phyloP scores from a whole-genome alignment of 2,329 filamentous ascomycete genomes.

The Ilyonectria destructans region DNA sequence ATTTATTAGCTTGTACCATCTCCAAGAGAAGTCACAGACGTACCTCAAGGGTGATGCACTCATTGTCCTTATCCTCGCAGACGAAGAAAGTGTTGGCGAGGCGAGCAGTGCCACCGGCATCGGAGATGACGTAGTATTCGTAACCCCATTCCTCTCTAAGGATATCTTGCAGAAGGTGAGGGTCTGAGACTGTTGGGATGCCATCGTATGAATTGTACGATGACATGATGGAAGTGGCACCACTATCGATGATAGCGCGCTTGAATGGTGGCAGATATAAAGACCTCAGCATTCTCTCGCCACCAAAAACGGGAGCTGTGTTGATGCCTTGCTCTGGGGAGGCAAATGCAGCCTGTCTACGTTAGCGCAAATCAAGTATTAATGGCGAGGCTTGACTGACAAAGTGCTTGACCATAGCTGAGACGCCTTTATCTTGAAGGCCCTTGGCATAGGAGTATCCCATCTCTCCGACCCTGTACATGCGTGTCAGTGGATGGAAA shows the following conservation, averaged over 20 bases:
- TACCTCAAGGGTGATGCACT: conserved; percentile 74
- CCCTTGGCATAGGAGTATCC: conserved; percentile 72
- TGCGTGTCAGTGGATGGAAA: conserved; percentile 26
- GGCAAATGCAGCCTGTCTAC: conserved; percentile 70
- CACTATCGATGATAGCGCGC: conserved; percentile 79
- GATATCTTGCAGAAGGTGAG: conserved; percentile 78
- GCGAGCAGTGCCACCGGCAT: conserved; percentile 81
- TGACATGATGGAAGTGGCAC: conserved; percentile 80
- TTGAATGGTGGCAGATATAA: conserved; percentile 76
- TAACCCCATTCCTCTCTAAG: conserved; percentile 82
- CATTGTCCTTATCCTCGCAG: conserved; percentile 74
- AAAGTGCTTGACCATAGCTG: conserved; percentile 84
- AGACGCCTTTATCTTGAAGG: conserved; percentile 76
- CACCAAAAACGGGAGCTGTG: conserved; percentile 71
- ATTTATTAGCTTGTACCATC: conserved; percentile 10
- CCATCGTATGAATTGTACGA: conserved; percentile 85
- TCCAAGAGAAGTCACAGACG: conserved; percentile 22
- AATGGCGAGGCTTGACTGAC: conserved; percentile 53
- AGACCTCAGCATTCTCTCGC: conserved; percentile 69
- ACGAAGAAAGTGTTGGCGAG: conserved; percentile 76
- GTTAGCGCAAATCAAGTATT: conserved; percentile 2
- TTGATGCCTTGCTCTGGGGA: conserved; percentile 82
- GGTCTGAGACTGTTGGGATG: conserved; percentile 77
- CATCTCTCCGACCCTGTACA: conserved; percentile 72
- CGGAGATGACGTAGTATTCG: conserved; percentile 75